Evolutionary conservation across 169 alveolate species (phyloP), one percentile per base, ranked within the genome.

Genomic region (Plasmodium berghei): DNA sequence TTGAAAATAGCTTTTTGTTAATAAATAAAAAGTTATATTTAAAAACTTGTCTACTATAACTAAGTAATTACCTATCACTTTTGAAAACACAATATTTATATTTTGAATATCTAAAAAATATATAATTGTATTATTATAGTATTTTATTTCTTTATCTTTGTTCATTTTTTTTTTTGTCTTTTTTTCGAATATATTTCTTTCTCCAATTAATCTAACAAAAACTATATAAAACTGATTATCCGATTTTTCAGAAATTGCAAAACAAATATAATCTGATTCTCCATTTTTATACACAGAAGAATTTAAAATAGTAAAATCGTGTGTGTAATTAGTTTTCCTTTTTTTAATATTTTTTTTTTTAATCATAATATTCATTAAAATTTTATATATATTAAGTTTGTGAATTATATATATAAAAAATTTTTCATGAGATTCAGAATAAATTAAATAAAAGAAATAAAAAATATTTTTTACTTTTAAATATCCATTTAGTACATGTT

Each of bases 11-110:
- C 54, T 67, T 63, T 34, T 64, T 58, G 49, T 72, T 58, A 77
- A 12, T 42, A 63, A 58, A 77, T 48, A 77, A 77, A 77, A 77
- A 22, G 2, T 16, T n/a, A 77, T 56, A 3, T 77, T 62, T 5
- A 77, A 16, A 52, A 28, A 56, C 22, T 49, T 48, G 46, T 77
- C 89, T 5, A 66, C 75, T 16, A 77, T 22, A 22, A 77, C 52
- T 52, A 77, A 24, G 20, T 77, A 77, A 34, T 24, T 77, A 4
- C 89, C 89, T 63, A 77, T 77, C 40, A 63, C 66, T 24, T 77
- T 77, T 14, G 61, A 66, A 58, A 63, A 77, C 1, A 77, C 71
- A 22, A 77, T 40, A 49, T 64, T 22, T 14, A 12, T 64, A 16
- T 48, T 48, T 20, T 16, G 52, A 42, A 77, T 22, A 16, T 22